Percentiles rank a stretch among this genome's conserved stretches.
These are phyloP conservation scores for Akanthomyces lecanii DNA, from an alignment of 2,329 filamentous ascomycete species.

Conservation along the genomic window DNA sequence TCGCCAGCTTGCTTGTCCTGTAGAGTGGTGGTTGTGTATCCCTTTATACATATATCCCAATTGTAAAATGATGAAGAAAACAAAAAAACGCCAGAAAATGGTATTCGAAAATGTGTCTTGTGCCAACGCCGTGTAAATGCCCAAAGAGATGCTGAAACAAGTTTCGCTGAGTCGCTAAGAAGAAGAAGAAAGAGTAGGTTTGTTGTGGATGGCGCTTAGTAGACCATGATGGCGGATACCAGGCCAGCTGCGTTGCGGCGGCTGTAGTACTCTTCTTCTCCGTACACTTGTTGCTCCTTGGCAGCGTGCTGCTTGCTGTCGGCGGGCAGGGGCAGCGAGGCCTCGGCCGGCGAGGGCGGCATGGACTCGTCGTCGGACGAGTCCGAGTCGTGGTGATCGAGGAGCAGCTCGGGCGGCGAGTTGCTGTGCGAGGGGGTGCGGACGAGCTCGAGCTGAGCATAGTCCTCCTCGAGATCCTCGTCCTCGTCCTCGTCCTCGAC, in stretches of 20 bases:
- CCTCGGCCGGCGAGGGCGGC: constrained; percentile 64
- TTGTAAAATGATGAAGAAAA: neutral
- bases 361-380: constrained; percentile 72
- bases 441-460: constrained; percentile 61
- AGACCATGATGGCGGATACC: constrained; percentile 54
- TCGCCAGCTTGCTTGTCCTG: neutral
- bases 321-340: constrained; percentile 50
- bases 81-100: neutral
- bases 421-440: constrained; percentile 63
- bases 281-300: constrained; percentile 39
- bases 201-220: constrained; percentile 33
- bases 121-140: constrained; percentile 9
- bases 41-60: neutral
- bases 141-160: constrained; percentile 15
- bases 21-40: constrained; percentile 11
- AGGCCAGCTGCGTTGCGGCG: constrained; percentile 47
- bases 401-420: constrained; percentile 65
- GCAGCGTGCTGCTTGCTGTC: constrained; percentile 43
- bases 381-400: constrained; percentile 64
- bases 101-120: neutral
- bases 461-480: constrained; percentile 58
- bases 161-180: constrained; percentile 1
- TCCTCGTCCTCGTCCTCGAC: constrained; percentile 43
- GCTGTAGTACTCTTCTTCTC: constrained; percentile 52
- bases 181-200: constrained; percentile 6